Conservation (phyloP, 371 early-diverging fungal species). For the Mucor mucedo region DNA sequence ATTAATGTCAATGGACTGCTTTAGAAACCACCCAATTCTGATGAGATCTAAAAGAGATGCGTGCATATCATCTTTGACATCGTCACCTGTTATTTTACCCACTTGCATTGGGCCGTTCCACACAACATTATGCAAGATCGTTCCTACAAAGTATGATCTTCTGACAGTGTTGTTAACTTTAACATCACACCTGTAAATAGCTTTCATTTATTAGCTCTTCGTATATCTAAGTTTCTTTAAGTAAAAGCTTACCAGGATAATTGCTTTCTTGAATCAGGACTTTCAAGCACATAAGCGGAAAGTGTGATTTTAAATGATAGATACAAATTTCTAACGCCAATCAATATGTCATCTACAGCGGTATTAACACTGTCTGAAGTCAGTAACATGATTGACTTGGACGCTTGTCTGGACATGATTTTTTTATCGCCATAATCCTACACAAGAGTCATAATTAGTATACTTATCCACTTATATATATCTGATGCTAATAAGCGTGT, state of each 20-base stretch:
- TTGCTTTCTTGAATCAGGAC: conserved; percentile 12
- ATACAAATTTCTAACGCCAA: conserved; percentile 12
- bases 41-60: conserved; percentile 12
- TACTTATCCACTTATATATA: too few relatives aligned
- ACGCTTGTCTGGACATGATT: conserved; percentile 7
- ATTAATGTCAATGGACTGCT: conserved; percentile 14
- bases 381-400: conserved; percentile 10
- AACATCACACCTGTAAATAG: conserved; percentile 17
- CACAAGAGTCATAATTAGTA: conserved; percentile 13
- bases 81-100: conserved; percentile 34
- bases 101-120: conserved; percentile 13
- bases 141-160: conserved; percentile 11
- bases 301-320: conserved; percentile 4
- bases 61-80: conserved; percentile 38
- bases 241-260: conserved; percentile 13
- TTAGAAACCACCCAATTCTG: conserved; percentile 15
- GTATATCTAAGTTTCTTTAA: conserved; percentile 5
- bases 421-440: conserved; percentile 5
- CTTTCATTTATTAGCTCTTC: conserved; percentile 9
- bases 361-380: conserved; percentile 15
- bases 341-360: conserved; percentile 11
- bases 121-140: not conserved
- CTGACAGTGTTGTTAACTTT: conserved; percentile 4
- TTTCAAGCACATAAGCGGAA: conserved; percentile 8
- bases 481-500: too few relatives aligned